Evolutionary conservation across 371 early-diverging fungal genomes (phyloP).

Genomic region (Syncephalastrum contaminatum): DNA sequence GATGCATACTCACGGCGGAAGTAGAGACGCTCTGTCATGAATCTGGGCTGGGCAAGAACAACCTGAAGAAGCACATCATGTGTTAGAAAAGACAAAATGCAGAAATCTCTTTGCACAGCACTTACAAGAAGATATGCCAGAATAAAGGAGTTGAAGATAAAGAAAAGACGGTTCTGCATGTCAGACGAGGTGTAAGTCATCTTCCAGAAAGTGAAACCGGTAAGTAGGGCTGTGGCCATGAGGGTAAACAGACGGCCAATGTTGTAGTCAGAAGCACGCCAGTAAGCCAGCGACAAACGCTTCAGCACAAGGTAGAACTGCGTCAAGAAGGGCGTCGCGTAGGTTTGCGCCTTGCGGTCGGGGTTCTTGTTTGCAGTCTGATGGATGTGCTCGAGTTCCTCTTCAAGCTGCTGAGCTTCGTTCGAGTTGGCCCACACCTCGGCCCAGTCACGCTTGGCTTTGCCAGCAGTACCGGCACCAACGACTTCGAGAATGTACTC

Average conservation of each 20-base stretch:
- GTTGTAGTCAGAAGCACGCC: slow-evolving; percentile 61
- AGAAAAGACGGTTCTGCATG: slow-evolving; percentile 64
- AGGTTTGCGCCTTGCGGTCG: slow-evolving; percentile 16
- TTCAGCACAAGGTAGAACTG: slow-evolving; percentile 42
- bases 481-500: slow-evolving; percentile 63
- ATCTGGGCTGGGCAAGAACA: slow-evolving; percentile 51
- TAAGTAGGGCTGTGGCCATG: slow-evolving; percentile 37
- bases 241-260: slow-evolving; percentile 47
- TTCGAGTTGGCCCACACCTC: slow-evolving; percentile 45
- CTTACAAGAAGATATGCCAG: slow-evolving; percentile 39
- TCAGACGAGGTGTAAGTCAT: slow-evolving; percentile 47
- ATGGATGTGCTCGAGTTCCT: slow-evolving; percentile 26
- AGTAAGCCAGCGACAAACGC: slow-evolving; percentile 54
- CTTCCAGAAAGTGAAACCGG: slow-evolving; percentile 61
- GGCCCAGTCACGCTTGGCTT: slow-evolving; percentile 49
- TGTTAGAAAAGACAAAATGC: background rate
- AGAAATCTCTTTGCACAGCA: background rate
- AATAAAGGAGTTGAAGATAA: slow-evolving; percentile 61
- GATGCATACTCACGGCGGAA: slow-evolving; percentile 66
- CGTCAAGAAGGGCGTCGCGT: slow-evolving; percentile 34
- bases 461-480: slow-evolving; percentile 37
- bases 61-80: slow-evolving; percentile 7
- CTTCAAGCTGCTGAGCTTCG: slow-evolving; percentile 24
- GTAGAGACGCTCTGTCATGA: slow-evolving; percentile 63
- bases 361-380: slow-evolving; percentile 15